Base-by-base conservation (phyloP, 805 yeast species). In the Saturnispora gosingensis region DNA sequence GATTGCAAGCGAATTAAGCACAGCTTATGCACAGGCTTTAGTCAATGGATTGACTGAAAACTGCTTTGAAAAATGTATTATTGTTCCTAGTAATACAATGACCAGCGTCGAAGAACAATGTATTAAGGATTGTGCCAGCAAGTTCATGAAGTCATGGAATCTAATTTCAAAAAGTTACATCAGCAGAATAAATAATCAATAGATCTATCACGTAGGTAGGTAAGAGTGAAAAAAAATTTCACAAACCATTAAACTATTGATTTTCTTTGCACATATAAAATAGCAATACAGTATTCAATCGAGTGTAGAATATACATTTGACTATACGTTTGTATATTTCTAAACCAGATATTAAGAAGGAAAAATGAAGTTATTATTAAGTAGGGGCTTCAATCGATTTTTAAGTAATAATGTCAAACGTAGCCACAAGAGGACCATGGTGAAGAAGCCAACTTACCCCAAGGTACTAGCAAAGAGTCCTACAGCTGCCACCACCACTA, bases 71-170 rank as follows among this genome's bases (percentile, higher is more conserved):
- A 79, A 81, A 65, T 90, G 97, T 68, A 72, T 87, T 46, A 67
- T 67, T 15, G 73, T 72, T 43, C 96, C 96, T 16, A 79, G 80
- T 39, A 66, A 71, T 47, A 28, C 39, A 7, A 36, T 49, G 45
- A 46, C 35, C n/a, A 58, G 72, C 2, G 74, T 70, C 6, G 88
- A 89, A 61, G 78, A 79, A 51, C 68, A 67, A 28, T 89, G 97
- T 69, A 76, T 87, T 46, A 78, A 75, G 53, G 84, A 82, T 65
- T 90, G 98, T 66, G 75, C 85, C 59, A 82, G 84, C 57, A 90
- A 88, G 70, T 90, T 87, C 68, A 83, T 89, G 91, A 79, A 85
- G 66, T 81, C 95, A 34, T 90, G 97, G 97, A 88, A 89, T 61
- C 73, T 83, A 50, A 75, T 90, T 43, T 86, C 96, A 11, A 82